phyloP scores from a whole-genome alignment of 345 rosid genomes.

The Sonneratia caseolaris region DNA sequence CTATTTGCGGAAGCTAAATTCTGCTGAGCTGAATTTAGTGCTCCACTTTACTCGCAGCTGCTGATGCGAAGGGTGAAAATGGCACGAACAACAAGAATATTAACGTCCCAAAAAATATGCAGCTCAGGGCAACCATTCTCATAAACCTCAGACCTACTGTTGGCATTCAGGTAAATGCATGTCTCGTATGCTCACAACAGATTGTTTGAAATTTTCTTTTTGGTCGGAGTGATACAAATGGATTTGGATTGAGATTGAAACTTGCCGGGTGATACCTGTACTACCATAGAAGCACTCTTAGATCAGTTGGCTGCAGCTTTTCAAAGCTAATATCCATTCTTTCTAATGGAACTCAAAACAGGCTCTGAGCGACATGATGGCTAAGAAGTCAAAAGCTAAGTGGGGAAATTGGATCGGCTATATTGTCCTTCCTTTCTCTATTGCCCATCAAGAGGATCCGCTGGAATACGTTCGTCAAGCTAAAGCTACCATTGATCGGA shows the following conservation, averaged over 20 bases:
- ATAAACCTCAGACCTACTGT: slow-evolving; percentile 44
- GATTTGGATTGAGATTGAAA: not conserved
- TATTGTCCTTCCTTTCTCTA: slow-evolving; percentile 17
- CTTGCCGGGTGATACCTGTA: too few species aligned
- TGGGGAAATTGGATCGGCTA: slow-evolving; percentile 24
- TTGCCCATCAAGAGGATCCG: slow-evolving; percentile 17
- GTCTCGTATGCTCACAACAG: not conserved
- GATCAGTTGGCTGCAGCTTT: too few species aligned
- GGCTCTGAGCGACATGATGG: slow-evolving; percentile 19
- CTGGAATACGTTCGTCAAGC: slow-evolving; percentile 22
- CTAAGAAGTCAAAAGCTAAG: slow-evolving; percentile 6
- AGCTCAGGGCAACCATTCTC: slow-evolving; percentile 41
- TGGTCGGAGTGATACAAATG: not conserved
- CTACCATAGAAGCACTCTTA: too few species aligned
- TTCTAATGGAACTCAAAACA: not conserved
- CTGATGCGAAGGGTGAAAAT: slow-evolving; percentile 17
- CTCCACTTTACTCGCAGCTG: slow-evolving; percentile 14
- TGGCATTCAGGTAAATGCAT: slow-evolving; percentile 43
- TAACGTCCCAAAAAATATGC: slow-evolving; percentile 21
- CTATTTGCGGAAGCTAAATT: not conserved
- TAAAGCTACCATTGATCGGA: slow-evolving; percentile 14
- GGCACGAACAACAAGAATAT: slow-evolving; percentile 10
- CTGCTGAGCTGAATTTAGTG: not conserved
- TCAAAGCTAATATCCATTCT: not conserved
- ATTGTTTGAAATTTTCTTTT: not conserved